A percentile compares a stretch with the other conserved stretches of the same genome.
Evolutionary conservation across 352 stramenopile species (phyloP).

Genomic region (Phytopythium ostracodes): DNA sequence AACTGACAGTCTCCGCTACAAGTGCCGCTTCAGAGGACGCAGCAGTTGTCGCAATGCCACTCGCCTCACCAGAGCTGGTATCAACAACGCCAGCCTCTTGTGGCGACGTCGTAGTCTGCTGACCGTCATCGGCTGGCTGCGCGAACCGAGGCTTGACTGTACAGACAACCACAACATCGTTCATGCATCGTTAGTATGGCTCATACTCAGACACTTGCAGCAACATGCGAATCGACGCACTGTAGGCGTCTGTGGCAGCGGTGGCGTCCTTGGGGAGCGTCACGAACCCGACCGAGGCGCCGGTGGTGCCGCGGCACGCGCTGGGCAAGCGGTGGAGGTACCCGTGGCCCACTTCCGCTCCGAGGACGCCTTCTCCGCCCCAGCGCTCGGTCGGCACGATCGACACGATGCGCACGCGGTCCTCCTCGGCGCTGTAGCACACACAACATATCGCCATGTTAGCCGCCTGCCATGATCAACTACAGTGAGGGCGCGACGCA

Average conservation of each 20-base stretch:
- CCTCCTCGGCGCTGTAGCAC: constrained; percentile 61
- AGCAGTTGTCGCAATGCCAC: neutral
- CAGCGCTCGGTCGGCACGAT: constrained; percentile 78
- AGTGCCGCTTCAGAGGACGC: neutral
- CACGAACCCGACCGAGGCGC: constrained; percentile 76
- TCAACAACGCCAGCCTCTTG: neutral
- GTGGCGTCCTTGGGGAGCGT: constrained; percentile 63
- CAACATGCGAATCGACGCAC: constrained; percentile 25
- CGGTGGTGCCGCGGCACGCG: constrained; percentile 43
- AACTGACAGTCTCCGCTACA: neutral
- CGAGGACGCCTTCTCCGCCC: constrained; percentile 91
- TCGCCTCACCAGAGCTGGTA: neutral
- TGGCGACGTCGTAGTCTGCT: neutral
- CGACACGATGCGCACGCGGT: constrained; percentile 92
- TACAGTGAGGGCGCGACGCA: constrained; percentile 17
- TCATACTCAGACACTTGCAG: neutral
- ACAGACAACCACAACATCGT: neutral
- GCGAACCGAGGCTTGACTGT: neutral
- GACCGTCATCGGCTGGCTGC: neutral
- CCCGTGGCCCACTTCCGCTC: constrained; percentile 94
- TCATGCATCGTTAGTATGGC: neutral
- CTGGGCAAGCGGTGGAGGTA: constrained; percentile 94
- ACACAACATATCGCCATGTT: neutral
- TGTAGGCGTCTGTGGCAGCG: constrained; percentile 75
- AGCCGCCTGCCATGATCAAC: neutral